Evolutionary conservation across 768 basidiomycete genomes (phyloP).

Genomic region (Leucosporidium creatinivorum): DNA sequence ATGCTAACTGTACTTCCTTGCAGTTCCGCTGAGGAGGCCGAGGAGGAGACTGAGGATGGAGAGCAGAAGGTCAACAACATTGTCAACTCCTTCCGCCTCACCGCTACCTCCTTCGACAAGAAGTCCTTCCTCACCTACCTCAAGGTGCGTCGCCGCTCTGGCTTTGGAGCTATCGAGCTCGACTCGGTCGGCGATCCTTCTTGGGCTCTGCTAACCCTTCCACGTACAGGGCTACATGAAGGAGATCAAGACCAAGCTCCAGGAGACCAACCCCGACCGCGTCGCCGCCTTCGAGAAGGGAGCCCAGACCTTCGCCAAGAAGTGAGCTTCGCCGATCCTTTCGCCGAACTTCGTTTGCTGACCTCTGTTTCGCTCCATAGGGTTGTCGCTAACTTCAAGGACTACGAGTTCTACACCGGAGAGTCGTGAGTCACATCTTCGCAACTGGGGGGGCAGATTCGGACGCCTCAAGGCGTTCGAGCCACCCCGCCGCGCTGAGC

Average conservation of each 20-base stretch:
- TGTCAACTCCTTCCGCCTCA: constrained; percentile 82
- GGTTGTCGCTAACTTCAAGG: constrained; percentile 78
- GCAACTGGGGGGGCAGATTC: too few species aligned
- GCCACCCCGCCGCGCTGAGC: background rate
- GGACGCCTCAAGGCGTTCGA: background rate
- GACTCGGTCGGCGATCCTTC: background rate
- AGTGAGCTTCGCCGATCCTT: constrained; percentile 38
- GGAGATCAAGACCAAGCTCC: constrained; percentile 62
- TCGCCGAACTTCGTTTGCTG: background rate
- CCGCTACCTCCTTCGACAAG: constrained; percentile 76
- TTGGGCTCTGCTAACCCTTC: background rate
- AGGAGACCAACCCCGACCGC: constrained; percentile 51
- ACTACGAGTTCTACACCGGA: constrained; percentile 70
- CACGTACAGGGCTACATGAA: constrained; percentile 80
- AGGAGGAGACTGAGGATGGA: constrained; percentile 74
- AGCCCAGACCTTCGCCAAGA: constrained; percentile 72
- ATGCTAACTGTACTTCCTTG: too few species aligned
- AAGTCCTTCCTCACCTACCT: constrained; percentile 73
- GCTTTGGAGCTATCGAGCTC: constrained; percentile 3
- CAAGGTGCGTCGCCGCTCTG: constrained; percentile 52
- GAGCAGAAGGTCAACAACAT: constrained; percentile 77
- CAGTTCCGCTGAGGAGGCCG: constrained; percentile 69
- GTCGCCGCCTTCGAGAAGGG: constrained; percentile 73
- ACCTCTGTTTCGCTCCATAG: background rate
- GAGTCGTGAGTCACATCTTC: constrained; percentile 38